Percentiles rank a stretch among this genome's conserved stretches.
Evolutionary conservation across 2,329 filamentous ascomycete species (phyloP).

Genomic region (Stachybotrys echinatus): DNA sequence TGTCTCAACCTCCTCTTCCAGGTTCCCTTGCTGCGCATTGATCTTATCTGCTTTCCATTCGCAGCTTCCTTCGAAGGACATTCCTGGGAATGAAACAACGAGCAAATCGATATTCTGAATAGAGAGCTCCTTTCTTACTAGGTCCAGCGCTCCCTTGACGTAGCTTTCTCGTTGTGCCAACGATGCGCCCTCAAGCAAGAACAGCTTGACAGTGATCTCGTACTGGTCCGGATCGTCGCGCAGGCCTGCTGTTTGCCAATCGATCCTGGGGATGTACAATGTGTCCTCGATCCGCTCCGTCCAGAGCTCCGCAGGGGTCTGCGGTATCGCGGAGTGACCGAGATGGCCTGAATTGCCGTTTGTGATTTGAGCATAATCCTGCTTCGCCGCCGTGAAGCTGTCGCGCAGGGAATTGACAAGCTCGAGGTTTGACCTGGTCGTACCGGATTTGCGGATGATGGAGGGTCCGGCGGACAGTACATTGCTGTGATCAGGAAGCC

Average conservation of each 20-base stretch:
- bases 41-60: slow-evolving; percentile 67
- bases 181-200: slow-evolving; percentile 74
- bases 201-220: slow-evolving; percentile 92
- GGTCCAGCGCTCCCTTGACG: slow-evolving; percentile 69
- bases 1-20: slow-evolving; percentile 62
- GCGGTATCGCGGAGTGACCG: slow-evolving; percentile 15
- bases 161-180: slow-evolving; percentile 61
- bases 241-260: slow-evolving; percentile 66
- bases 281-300: slow-evolving; percentile 56
- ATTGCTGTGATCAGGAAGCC: slow-evolving; percentile 51
- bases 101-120: slow-evolving; percentile 76
- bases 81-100: slow-evolving; percentile 87
- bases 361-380: slow-evolving; percentile 42
- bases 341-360: slow-evolving; percentile 24
- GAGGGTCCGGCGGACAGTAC: slow-evolving; percentile 81
- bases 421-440: slow-evolving; percentile 84
- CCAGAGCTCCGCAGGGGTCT: slow-evolving; percentile 50
- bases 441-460: slow-evolving; percentile 70
- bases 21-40: slow-evolving; percentile 56
- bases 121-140: slow-evolving; percentile 76
- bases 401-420: slow-evolving; percentile 81
- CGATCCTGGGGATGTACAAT: slow-evolving; percentile 73
- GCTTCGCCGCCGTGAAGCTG: slow-evolving; percentile 73
- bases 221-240: slow-evolving; percentile 80
- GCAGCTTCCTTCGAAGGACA: slow-evolving; percentile 90